These are phyloP conservation scores for Urostyla sp. DNA, from an alignment of 73 alveolate species.

Conservation along the genomic window DNA sequence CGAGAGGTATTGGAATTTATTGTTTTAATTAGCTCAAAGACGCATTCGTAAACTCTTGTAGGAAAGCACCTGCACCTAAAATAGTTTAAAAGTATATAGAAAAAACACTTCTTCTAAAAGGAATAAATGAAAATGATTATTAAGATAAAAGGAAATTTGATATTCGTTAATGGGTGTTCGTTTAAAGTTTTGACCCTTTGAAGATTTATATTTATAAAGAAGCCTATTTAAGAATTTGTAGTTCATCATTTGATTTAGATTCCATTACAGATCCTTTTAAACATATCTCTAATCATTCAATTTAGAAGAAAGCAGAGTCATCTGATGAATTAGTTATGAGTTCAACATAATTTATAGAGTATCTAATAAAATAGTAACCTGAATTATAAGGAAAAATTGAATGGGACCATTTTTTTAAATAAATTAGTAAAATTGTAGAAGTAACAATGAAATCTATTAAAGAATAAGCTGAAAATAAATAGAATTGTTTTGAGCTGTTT, in stretches of 20 bases:
- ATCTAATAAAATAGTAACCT: slow-evolving; percentile 58
- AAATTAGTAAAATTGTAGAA: slow-evolving; percentile 61
- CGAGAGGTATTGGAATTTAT: slow-evolving; percentile 90
- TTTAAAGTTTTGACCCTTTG: slow-evolving; percentile 90
- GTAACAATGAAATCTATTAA: slow-evolving; percentile 57
- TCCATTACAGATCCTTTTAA: slow-evolving; percentile 86
- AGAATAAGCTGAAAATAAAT: slow-evolving; percentile 58
- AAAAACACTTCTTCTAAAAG: slow-evolving; percentile 78
- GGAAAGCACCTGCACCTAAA: slow-evolving; percentile 77
- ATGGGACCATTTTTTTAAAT: slow-evolving; percentile 48
- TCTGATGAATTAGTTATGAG: slow-evolving; percentile 85
- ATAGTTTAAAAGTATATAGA: slow-evolving; percentile 92
- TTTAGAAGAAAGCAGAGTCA: slow-evolving; percentile 78
- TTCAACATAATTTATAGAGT: slow-evolving; percentile 77
- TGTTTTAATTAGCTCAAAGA: slow-evolving; percentile 53
- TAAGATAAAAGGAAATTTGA: slow-evolving; percentile 87
- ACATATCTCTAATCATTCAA: slow-evolving; percentile 81
- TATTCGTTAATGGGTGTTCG: slow-evolving; percentile 93
- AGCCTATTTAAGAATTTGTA: slow-evolving; percentile 88
- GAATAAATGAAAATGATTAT: slow-evolving; percentile 2
- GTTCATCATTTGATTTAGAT: slow-evolving; percentile 76
- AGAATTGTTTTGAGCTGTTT: slow-evolving; percentile 77
- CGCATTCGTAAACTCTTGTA: slow-evolving; percentile 69
- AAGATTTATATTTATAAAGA: slow-evolving; percentile 81
- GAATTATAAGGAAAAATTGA: slow-evolving; percentile 24